Evolutionary conservation across 495 filamentous ascomycete species (phyloP), one percentile per base, ranked within the genome.

Genomic region (Talaromyces stipitatus): DNA sequence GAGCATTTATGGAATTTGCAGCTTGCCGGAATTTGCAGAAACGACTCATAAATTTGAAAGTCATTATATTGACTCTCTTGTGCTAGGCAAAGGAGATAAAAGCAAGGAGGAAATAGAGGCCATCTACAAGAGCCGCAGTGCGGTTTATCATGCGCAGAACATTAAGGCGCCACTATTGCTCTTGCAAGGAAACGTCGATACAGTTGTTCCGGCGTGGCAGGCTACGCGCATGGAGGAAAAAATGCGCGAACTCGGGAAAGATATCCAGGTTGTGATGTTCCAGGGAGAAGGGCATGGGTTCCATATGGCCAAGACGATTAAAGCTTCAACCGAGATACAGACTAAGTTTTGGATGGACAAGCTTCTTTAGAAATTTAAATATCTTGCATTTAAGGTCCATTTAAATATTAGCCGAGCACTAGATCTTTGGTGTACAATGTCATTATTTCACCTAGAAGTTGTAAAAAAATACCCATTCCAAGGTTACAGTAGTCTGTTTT

Each of bases 11-110:
- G 78, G 78, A 4, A 74, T 81, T 41, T 68, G 69, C 55, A 76
- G 80, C 50, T 57, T 80, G 22, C 61, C 63, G 52, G 62, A 63
- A 4, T 61, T 80, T 7, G 65, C 62, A 18, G 71, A 62, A 1
- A 69, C 71, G 32, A 79, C 77, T 1, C 78, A 81, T 54, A 82
- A 82, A 61, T 74, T 80, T 48, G 79, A 82, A 61, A 71, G 66
- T 26, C 68, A 73, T 32, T 79, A 82, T 60, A 64, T 77, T 30
- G 67, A 64, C 6, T 54, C 60, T 14, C 50, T 52, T 52, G 28
- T 52, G 26, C 28, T 52, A 10, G 50, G 50, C 11, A 52, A 30
- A 22, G 50, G 50, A 16, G 24, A 16, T 6, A 52, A 52, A 20
- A 53, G 62, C 4, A 60, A 66, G 0, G 64, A 70, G 41, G 72